Base-by-base conservation (phyloP, 805 yeast genomes). In the Hemisphaericaspora nanyangensis region DNA sequence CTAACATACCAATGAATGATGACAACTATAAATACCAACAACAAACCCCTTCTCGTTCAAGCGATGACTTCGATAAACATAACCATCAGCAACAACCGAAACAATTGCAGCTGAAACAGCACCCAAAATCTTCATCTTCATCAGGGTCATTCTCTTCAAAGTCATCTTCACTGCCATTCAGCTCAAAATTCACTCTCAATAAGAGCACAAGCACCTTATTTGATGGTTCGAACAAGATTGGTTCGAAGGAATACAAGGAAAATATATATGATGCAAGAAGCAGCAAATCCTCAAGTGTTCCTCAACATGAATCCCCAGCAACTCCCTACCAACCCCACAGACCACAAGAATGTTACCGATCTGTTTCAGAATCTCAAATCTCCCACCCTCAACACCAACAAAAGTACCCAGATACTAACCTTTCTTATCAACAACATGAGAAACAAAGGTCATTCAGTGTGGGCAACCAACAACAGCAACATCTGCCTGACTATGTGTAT, bases 121-220 rank as follows among this genome's bases (percentile, higher is more conserved):
- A 12, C 17, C 29, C 22, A 5, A 19, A 28, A 5, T 33, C 35
- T 3, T 33, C 35, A 11, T 33, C 35, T 12, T 7, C 29, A 4
- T 33, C 35, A 5, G 26, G 26, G n/a, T 33, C 35, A 10, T 16
- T 32, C 16, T 33, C 35, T 5, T 33, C 35, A 15, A 33, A 33
- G n/a, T 33, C 33, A 6, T 22, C 26, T 8, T 17, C 35, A 12
- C 35, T 33, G 35, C 22, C 29, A 5, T 22, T 22, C 12, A 22
- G 29, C 13, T 24, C 35, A 2, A 32, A 30, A 20, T 31, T 24
- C 17, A 34, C 24, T 30, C 25, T 28, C 18, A 34, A 20, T 17
- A 34, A 39, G 26, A 34, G 38, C 6, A 34, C 39, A 10, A 39
- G 43, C 20, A 34, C 43, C 12, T n/a, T 34, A 5, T 30, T 25